Base-by-base conservation (phyloP, 2,329 filamentous ascomycete species). In the Waltergamsia citrina region DNA sequence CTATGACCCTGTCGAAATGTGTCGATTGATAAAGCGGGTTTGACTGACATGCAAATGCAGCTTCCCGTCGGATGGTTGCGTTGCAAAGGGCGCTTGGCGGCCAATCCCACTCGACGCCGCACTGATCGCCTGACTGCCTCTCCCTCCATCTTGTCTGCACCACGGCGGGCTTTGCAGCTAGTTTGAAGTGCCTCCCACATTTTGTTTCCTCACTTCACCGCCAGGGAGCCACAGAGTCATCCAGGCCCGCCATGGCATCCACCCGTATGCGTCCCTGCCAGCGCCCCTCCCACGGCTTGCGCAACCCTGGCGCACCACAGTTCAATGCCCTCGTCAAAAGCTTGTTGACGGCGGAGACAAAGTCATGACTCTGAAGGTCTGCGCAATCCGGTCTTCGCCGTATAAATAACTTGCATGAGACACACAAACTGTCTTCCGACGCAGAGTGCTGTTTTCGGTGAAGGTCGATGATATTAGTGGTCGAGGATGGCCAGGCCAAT, bases 401-500 rank as follows among this genome's bases (percentile, higher is more conserved):
- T n/a, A n/a, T n/a, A n/a, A n/a, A n/a, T n/a, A n/a, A n/a, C n/a
- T n/a, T n/a, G n/a, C n/a, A n/a, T n/a, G n/a, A n/a, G n/a, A n/a
- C n/a, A n/a, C n/a, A n/a, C n/a, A n/a, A n/a, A n/a, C n/a, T n/a
- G n/a, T n/a, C n/a, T n/a, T 8, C 26, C 9, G 10, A 14, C 30
- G 18, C 15, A n/a, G 24, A 32, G 15, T 22, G 30, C 24, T 30
- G 22, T 27, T 16, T 27, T 21, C 34, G 34, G 34, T 36, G 22
- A 16, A 32, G 20, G 29, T 33, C 34, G 22, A 15, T 33, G 12
- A 18, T 41, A 21, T 28, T 34, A 36, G 35, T 37, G 40, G 40
- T 29, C 28, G 35, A 34, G 14, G 8, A 23, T 6, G 12, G 10
- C 26, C 19, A 34, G 37, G 36, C 44, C 42, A 44, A 38, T 45